A percentile compares a stretch with the other conserved stretches of the same genome.
Evolutionary conservation across 1,139 yeast genomes (phyloP).

Genomic region (Meyerozyma elateridarum): DNA sequence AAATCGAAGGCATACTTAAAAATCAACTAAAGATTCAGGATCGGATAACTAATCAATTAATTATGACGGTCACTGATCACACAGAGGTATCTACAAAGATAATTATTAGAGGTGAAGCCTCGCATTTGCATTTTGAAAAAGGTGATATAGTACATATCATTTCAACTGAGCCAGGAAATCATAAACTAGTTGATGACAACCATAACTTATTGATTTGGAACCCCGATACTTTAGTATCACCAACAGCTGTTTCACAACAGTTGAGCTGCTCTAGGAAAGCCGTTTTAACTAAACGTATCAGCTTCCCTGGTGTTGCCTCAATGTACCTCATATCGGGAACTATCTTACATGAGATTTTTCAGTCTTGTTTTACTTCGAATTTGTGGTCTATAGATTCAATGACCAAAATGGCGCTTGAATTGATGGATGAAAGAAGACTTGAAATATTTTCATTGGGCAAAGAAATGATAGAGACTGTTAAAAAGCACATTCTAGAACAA

Average conservation of each 20-base stretch:
- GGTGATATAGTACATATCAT: conserved; percentile 62
- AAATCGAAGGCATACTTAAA: conserved; percentile 35
- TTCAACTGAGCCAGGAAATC: conserved; percentile 34
- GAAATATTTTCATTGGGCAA: conserved; percentile 57
- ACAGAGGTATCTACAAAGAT: conserved; percentile 31
- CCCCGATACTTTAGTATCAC: conserved; percentile 79
- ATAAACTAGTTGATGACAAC: conserved; percentile 48
- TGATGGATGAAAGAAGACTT: conserved; percentile 40
- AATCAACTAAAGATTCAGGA: conserved; percentile 28
- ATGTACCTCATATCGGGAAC: conserved; percentile 69
- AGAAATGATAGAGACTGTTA: conserved; percentile 41
- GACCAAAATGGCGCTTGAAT: conserved; percentile 37
- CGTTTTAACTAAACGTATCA: conserved; percentile 52
- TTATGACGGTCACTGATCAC: conserved; percentile 43
- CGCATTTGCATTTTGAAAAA: conserved; percentile 33
- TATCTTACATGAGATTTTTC: conserved; percentile 76
- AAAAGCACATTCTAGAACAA: conserved; percentile 43
- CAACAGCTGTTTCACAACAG: conserved; percentile 78
- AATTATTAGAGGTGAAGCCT: conserved; percentile 47
- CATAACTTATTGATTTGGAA: conserved; percentile 67
- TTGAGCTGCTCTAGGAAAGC: conserved; percentile 69
- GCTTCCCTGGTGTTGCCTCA: conserved; percentile 51
- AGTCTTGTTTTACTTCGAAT: conserved; percentile 49
- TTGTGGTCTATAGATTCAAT: conserved; percentile 44
- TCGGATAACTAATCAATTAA: conserved; percentile 38